These are phyloP conservation scores for Phytophthora uliginosa DNA, from an alignment of 352 stramenopile genomes.

Conservation along the genomic window DNA sequence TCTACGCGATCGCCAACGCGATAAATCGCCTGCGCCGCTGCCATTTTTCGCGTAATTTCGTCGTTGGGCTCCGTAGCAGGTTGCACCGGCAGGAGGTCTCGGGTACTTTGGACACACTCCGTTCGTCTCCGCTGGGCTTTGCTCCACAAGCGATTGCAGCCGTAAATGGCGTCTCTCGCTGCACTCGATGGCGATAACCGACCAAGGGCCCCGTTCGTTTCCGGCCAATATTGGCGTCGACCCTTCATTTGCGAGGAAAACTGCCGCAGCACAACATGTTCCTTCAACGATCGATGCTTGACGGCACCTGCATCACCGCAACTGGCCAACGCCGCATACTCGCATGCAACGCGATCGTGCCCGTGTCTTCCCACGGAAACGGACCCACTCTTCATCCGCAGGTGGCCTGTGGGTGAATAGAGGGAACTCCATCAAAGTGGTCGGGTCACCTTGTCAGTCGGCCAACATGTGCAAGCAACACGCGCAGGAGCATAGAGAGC, in stretches of 20 bases:
- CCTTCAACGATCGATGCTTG: neutral
- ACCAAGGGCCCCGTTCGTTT: constrained; percentile 32
- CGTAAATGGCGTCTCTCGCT: constrained; percentile 16
- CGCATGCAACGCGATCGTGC: constrained; percentile 23
- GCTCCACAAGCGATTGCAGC: constrained; percentile 18
- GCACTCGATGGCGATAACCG: constrained; percentile 20
- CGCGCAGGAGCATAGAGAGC: constrained; percentile 1
- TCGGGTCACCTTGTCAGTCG: neutral
- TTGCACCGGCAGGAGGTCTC: constrained; percentile 1
- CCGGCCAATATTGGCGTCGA: constrained; percentile 37
- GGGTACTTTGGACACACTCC: neutral
- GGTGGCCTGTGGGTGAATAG: neutral
- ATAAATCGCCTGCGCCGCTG: constrained; percentile 22
- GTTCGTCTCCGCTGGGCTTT: constrained; percentile 3
- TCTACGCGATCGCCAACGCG: constrained; percentile 74
- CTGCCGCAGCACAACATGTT: constrained; percentile 5
- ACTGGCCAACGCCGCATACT: constrained; percentile 9
- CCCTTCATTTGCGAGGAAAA: constrained; percentile 29
- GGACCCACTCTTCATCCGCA: neutral
- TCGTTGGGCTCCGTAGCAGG: neutral
- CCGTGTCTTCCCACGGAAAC: constrained; percentile 7
- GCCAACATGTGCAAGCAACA: constrained; percentile 4
- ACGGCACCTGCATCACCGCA: constrained; percentile 26
- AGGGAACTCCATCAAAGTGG: constrained; percentile 1
- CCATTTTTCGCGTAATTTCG: constrained; percentile 15